phyloP scores from a whole-genome alignment of 1,139 yeast genomes.

The Yamadazyma taylorii region DNA sequence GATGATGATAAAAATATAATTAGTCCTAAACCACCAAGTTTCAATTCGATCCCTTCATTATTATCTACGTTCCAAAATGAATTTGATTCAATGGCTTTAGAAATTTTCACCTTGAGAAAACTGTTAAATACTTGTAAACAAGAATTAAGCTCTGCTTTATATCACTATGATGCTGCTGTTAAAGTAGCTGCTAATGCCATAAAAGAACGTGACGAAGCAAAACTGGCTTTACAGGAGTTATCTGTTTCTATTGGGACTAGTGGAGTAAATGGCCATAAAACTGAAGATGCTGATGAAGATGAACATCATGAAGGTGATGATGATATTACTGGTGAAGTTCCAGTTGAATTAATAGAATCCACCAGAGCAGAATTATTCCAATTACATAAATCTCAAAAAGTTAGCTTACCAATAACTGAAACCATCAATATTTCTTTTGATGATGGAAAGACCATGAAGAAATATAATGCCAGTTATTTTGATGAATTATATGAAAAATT shows the following conservation, averaged over 20 bases:
- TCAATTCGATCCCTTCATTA: constrained; percentile 76
- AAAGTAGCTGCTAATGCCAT: constrained; percentile 77
- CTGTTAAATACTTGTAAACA: constrained; percentile 66
- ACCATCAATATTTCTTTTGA: constrained; percentile 2
- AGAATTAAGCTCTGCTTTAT: constrained; percentile 74
- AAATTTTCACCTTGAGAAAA: constrained; percentile 72
- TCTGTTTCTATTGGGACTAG: constrained; percentile 30
- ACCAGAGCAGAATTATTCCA: constrained; percentile 42
- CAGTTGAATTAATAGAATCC: constrained; percentile 25
- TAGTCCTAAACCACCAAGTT: constrained; percentile 51
- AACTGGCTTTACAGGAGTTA: constrained; percentile 53
- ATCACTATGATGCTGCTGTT: constrained; percentile 88
- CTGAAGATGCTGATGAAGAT: constrained; percentile 4
- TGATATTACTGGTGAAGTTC: constrained; percentile 11
- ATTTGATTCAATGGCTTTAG: constrained; percentile 87
- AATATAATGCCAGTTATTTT: constrained; percentile 14
- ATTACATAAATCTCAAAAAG: constrained; percentile 44
- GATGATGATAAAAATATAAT: constrained; percentile 20
- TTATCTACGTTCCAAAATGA: constrained; percentile 78
- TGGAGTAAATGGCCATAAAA: constrained; percentile 7
- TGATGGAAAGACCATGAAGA: constrained; percentile 12
- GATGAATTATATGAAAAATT: constrained; percentile 17
- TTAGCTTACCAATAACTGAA: constrained; percentile 23
- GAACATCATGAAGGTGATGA: constrained; percentile 3
- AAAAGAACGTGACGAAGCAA: constrained; percentile 74